Base-by-base conservation (phyloP, 306 rosid species). In the Parietaria judaica region DNA sequence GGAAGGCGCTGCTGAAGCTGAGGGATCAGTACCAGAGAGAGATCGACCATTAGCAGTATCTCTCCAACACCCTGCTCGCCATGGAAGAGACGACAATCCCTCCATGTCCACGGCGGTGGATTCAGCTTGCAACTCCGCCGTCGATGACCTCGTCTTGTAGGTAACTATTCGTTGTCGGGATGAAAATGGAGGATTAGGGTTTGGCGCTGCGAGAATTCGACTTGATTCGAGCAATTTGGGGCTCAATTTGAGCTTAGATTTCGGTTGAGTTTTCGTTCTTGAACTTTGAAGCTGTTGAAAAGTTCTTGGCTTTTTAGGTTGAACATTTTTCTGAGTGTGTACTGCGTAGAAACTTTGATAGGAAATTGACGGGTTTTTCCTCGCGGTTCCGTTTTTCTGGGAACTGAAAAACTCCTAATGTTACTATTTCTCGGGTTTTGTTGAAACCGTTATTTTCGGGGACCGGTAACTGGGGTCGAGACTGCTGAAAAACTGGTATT, bases 101-200 rank as follows among this genome's bases (percentile, higher is more conserved):
- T 75, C 67, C 31, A 47, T 73, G 54, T 11, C 63, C 14, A 11
- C 60, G 3, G 61, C 14, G 55, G n/a, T 43, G 62, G 82, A 65
- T 58, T 63, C 78, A 34, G 68, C 44, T 59, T 64, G 65, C 77
- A 74, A 66, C 59, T 74, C 79, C 14, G 39, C 80, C 15, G 67
- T 82, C 53, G 64, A 78, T 9, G 80, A 87, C 67, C 82, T 84
- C 56, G 72, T 84, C 47, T 56, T 69, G 64, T 86, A 84, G 92
- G 95, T 87, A 72, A 7, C 5, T 39, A 3, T 39, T 39, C 7
- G 44, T 39, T 39, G 44, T 39, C 7, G 44, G 44, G 44, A 39
- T 3, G 44, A 7, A 39, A 39, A 49, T 49, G 52, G 8, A 49
- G 12, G 14, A 49, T 49, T 49, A 9, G 14, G 52, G 52, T 49